Percentiles rank a stretch among this genome's conserved stretches.
These are phyloP conservation scores for Exsudoporus frostii DNA, from an alignment of 768 basidiomycete genomes.

Conservation along the genomic window DNA sequence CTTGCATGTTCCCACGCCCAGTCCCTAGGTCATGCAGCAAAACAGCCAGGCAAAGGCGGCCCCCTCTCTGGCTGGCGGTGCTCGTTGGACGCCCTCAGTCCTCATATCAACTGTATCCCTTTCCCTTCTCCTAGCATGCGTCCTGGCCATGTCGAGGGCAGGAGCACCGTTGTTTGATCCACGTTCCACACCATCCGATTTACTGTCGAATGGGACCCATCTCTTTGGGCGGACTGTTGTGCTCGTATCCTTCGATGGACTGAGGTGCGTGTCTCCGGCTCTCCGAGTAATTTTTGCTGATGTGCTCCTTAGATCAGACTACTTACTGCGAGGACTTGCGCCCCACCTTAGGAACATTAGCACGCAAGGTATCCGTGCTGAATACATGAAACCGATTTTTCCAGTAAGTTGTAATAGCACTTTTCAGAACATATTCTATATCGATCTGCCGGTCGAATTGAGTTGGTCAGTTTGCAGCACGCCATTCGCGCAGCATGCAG, in stretches of 20 bases:
- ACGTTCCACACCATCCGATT: not conserved
- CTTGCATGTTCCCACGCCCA: not conserved
- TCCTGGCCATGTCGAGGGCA: not conserved
- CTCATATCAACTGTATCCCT: constrained; percentile 4
- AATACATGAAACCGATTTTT: constrained; percentile 78
- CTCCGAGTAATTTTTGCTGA: not conserved
- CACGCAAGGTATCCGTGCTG: constrained; percentile 72
- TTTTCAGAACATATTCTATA: not conserved
- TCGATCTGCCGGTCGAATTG: not conserved
- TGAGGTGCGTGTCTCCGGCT: constrained; percentile 27
- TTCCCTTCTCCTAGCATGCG: constrained; percentile 6
- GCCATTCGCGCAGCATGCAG: not conserved
- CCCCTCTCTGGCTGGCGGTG: not conserved
- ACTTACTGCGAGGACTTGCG: constrained; percentile 75
- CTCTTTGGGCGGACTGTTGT: constrained; percentile 73
- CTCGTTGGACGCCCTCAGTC: not conserved
- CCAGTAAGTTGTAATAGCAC: constrained; percentile 51
- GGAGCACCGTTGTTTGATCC: not conserved
- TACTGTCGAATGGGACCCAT: constrained; percentile 73
- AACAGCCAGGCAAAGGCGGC: not conserved
- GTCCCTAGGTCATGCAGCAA: not conserved
- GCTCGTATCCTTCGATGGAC: constrained; percentile 83
- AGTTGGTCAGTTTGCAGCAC: not conserved
- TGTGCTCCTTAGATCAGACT: constrained; percentile 55
- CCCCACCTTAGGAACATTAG: constrained; percentile 74